Evolutionary conservation across 441 rosid genomes (phyloP), one percentile per base, ranked within the genome.

Genomic region (Breynia disticha): DNA sequence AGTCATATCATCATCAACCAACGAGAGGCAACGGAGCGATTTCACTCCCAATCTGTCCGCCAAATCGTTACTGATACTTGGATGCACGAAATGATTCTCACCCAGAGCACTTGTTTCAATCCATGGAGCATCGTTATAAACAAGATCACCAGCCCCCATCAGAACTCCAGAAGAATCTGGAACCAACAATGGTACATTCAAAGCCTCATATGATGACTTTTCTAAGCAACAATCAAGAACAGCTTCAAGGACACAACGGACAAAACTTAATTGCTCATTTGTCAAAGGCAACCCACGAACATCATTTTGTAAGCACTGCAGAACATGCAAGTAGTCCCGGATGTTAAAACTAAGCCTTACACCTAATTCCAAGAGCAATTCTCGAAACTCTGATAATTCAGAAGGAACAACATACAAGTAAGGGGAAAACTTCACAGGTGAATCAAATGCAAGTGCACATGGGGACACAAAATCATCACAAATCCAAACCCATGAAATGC

Each of bases 121-220:
- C 98, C 98, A 93, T n/a, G 97, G 97, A 61, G 98, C 98, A 72
- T 93, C 98, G 69, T 93, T 89, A 74, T 81, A 86, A n/a, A 88
- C 76, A 65, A 93, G 88, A 68, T 93, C 84, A 58, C 77, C 76
- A 35, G 79, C 80, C 49, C 67, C 68, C 69, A 69, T 73, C 71
- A 93, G 75, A 71, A 76, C 51, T 61, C 97, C 96, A 65, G 71
- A 73, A 35, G 86, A 73, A 81, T 86, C 83, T 9, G 98, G 98
- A 67, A 83, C 75, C 66, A 88, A 66, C 65, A 93, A 57, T 60
- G 76, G 71, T 57, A 76, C 61, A 58, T 65, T 73, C 52, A 76
- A 77, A 65, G 74, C 80, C 79, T 77, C 81, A 67, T 70, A 63
- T 47, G 73, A 57, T 43, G 86, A 73, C 51, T 65, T 65, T 46